Evolutionary conservation across 306 rosid genomes (phyloP).

Genomic region (Vigna trinervia): DNA sequence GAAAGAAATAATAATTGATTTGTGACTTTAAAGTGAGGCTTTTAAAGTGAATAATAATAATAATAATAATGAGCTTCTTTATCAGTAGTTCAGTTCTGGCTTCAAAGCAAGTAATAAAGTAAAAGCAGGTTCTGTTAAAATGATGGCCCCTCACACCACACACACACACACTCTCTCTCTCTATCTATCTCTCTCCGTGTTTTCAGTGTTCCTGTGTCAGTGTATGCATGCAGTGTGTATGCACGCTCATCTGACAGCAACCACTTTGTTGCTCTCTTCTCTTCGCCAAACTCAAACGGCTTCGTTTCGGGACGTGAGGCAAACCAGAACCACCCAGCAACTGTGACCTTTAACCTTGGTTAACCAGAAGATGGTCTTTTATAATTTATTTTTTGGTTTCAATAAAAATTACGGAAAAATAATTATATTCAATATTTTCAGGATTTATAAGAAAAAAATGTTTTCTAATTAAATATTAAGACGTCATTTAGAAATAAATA

Average conservation of each 20-base stretch:
- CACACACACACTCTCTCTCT: no score
- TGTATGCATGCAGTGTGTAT: slow-evolving; percentile 28
- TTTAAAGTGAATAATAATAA: slow-evolving; percentile 23
- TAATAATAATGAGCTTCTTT: neutral
- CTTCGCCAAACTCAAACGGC: slow-evolving; percentile 37
- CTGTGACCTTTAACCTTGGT: neutral
- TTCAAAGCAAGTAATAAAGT: slow-evolving; percentile 9
- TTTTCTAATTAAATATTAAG: neutral
- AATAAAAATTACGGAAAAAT: no score
- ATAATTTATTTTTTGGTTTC: no score
- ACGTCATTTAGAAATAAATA: no score
- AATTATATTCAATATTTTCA: no score
- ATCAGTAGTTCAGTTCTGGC: slow-evolving; percentile 5
- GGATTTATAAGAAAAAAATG: neutral
- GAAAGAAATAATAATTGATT: neutral
- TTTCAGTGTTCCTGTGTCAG: slow-evolving; percentile 32
- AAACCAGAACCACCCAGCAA: neutral
- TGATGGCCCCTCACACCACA: slow-evolving; percentile 42
- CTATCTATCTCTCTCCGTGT: neutral
- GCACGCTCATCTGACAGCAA: slow-evolving; percentile 65
- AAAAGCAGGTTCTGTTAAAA: slow-evolving; percentile 35
- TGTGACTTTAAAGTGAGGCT: neutral
- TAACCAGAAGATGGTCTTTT: neutral
- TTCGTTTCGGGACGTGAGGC: neutral
- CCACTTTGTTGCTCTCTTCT: slow-evolving; percentile 59